These are phyloP conservation scores for Penicillium fimorum DNA, from an alignment of 495 filamentous ascomycete species.

Conservation along the genomic window DNA sequence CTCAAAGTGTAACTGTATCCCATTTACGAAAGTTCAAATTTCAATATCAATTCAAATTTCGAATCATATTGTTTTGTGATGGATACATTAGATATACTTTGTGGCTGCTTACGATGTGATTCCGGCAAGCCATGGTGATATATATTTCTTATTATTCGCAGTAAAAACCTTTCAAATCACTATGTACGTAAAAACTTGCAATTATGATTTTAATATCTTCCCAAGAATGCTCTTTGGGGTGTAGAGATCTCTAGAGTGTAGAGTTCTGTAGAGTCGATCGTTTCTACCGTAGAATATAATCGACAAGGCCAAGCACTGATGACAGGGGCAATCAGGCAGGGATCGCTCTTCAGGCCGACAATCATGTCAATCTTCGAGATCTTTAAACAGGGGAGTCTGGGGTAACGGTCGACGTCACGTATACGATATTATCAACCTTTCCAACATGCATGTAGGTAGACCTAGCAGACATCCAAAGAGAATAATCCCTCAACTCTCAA, in stretches of 20 bases:
- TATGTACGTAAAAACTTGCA: background rate
- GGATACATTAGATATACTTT: background rate
- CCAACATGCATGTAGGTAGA: too few species aligned
- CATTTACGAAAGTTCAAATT: constrained; percentile 23
- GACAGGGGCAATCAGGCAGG: constrained; percentile 27
- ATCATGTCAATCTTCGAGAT: constrained; percentile 30
- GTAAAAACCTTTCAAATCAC: too few species aligned
- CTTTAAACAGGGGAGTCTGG: constrained; percentile 17
- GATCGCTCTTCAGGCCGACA: constrained; percentile 26
- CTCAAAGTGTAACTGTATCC: constrained; percentile 24
- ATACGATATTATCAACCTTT: background rate
- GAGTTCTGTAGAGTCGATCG: constrained; percentile 11
- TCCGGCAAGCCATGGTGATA: background rate
- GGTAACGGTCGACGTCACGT: constrained; percentile 4
- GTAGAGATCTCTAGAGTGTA: background rate
- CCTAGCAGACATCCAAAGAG: too few species aligned
- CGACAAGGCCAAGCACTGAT: constrained; percentile 23
- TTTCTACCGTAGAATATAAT: constrained; percentile 13
- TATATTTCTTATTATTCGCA: background rate
- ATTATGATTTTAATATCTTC: background rate
- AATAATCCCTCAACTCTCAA: constrained; percentile 4
- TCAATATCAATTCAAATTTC: background rate
- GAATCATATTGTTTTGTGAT: background rate
- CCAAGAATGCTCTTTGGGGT: too few species aligned
- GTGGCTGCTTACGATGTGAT: background rate